These are phyloP conservation scores for Oryza brachyantha DNA, from an alignment of 176 grass and related monocot species.

Conservation along the genomic window DNA sequence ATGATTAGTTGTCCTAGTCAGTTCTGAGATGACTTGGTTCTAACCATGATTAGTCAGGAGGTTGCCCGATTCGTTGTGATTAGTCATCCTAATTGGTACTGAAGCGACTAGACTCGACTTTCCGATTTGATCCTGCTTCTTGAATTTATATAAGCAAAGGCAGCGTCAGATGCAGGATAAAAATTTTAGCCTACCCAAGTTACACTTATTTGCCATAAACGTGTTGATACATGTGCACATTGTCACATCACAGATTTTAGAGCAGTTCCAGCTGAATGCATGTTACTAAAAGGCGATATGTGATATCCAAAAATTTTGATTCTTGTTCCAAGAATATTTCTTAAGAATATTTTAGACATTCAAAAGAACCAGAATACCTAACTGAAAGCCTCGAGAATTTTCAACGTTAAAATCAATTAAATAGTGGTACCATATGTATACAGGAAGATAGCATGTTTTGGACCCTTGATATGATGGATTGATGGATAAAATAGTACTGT, in stretches of 20 bases:
- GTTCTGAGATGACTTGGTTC: no score
- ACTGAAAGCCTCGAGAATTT: not conserved
- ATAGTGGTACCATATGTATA: not conserved
- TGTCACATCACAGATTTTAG: not conserved
- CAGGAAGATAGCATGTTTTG: not conserved
- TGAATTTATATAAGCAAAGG: not conserved
- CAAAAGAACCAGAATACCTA: not conserved
- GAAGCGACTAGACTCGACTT: no score
- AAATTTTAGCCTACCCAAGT: not conserved
- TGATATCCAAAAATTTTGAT: not conserved
- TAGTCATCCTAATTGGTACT: no score
- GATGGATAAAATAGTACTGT: not conserved
- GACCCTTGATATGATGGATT: not conserved
- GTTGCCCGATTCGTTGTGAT: no score
- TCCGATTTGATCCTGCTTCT: no score
- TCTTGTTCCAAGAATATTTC: not conserved
- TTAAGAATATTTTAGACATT: not conserved
- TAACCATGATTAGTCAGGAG: no score
- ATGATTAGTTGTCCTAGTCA: no score
- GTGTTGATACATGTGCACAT: not conserved
- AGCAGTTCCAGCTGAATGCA: not conserved
- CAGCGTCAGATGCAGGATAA: not conserved
- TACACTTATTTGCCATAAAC: not conserved
- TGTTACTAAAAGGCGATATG: not conserved
- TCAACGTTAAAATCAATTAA: not conserved